Evolutionary conservation across 768 basidiomycete species (phyloP).

Genomic region (Leccinum rimulosum): DNA sequence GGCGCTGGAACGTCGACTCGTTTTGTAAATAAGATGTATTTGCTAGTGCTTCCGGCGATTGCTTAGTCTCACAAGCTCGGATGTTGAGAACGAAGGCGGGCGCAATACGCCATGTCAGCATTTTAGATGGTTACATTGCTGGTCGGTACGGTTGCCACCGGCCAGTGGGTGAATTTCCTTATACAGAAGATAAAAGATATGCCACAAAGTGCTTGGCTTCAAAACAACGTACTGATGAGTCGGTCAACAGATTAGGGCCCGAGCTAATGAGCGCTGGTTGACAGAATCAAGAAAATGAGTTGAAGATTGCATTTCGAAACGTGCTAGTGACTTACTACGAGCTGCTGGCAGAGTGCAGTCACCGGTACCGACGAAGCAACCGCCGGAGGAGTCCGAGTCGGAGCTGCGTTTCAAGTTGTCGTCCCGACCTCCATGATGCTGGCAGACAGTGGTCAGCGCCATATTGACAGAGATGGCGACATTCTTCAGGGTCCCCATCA

Average conservation of each 20-base stretch:
- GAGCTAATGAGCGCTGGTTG: not conserved
- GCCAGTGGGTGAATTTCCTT: not conserved
- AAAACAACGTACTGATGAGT: not conserved
- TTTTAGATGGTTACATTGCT: not conserved
- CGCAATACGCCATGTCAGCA: not conserved
- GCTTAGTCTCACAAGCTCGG: not conserved
- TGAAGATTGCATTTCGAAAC: not conserved
- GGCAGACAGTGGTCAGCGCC: too few relatives aligned
- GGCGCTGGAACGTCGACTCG: not conserved
- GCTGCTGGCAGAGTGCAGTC: too few relatives aligned
- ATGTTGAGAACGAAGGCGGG: not conserved
- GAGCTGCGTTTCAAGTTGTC: too few relatives aligned
- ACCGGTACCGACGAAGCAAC: too few relatives aligned
- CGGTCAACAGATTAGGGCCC: not conserved
- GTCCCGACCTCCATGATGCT: too few relatives aligned
- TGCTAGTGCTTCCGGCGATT: slow-evolving; percentile 47
- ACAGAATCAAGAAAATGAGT: not conserved
- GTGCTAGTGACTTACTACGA: too few relatives aligned
- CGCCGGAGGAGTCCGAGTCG: too few relatives aligned
- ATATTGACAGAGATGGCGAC: too few relatives aligned
- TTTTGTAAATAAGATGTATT: slow-evolving; percentile 66
- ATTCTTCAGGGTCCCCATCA: too few relatives aligned
- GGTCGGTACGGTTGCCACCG: not conserved
- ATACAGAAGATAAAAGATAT: not conserved
- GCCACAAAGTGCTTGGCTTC: not conserved